A percentile compares a stretch with the other conserved stretches of the same genome.
Evolutionary conservation across 2,329 filamentous ascomycete genomes (phyloP).

Genomic region (Fusarium hostae): DNA sequence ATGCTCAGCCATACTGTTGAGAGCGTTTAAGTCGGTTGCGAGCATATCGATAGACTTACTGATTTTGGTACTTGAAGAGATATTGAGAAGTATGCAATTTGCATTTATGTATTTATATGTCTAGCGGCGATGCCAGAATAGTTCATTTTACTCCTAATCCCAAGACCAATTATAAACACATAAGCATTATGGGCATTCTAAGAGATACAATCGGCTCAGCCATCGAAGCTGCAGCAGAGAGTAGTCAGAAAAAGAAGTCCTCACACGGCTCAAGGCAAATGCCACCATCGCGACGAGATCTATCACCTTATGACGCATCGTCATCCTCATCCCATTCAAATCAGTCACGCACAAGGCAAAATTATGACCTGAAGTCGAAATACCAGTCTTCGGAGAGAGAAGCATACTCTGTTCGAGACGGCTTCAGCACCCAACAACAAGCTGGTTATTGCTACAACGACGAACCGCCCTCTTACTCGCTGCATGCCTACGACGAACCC

Average conservation of each 20-base stretch:
- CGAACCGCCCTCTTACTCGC: background rate
- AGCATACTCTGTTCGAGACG: background rate
- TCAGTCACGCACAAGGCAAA: background rate
- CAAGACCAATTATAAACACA: background rate
- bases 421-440: background rate
- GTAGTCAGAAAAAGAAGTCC: background rate
- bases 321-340: background rate
- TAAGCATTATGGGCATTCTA: background rate
- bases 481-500: background rate
- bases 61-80: background rate
- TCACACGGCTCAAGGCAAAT: background rate
- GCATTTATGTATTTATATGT: background rate
- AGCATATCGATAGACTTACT: background rate
- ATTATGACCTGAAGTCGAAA: background rate
- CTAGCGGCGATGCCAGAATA: background rate
- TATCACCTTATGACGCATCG: background rate
- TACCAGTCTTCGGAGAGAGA: background rate
- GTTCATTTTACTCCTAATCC: background rate
- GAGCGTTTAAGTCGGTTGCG: too few relatives aligned
- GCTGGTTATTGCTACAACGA: background rate
- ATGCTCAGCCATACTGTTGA: background rate
- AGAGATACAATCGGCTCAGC: background rate
- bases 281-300: background rate
- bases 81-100: background rate
- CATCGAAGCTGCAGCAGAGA: background rate